These are phyloP conservation scores for Gentiana dahurica DNA, from an alignment of 257 asterid species.

Conservation along the genomic window DNA sequence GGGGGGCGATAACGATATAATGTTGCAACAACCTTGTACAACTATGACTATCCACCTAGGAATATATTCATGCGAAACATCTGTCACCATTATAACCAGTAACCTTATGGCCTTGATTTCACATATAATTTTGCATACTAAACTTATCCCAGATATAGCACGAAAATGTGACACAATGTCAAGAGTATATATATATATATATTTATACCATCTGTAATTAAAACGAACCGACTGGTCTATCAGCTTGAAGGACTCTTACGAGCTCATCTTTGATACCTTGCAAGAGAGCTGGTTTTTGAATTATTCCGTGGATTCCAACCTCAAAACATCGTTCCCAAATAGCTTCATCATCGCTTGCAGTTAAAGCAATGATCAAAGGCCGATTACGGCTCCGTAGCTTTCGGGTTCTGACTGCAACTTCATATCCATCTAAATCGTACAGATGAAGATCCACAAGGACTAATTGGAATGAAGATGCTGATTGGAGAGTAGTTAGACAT, in stretches of 20 bases:
- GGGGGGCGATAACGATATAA: too few species aligned
- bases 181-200: too few species aligned
- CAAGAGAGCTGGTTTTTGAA: slow-evolving; percentile 59
- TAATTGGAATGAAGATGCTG: slow-evolving; percentile 37
- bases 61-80: too few species aligned
- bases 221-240: slow-evolving; percentile 10
- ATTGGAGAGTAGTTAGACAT: slow-evolving; percentile 56
- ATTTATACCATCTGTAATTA: too few species aligned
- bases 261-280: slow-evolving; percentile 60
- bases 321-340: slow-evolving; percentile 43
- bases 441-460: slow-evolving; percentile 77
- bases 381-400: slow-evolving; percentile 62
- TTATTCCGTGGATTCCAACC: slow-evolving; percentile 72
- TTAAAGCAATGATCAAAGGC: slow-evolving; percentile 73
- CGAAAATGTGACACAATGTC: too few species aligned
- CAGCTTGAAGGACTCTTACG: slow-evolving; percentile 40
- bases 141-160: too few species aligned
- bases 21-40: too few species aligned
- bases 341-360: slow-evolving; percentile 46
- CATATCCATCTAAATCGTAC: slow-evolving; percentile 76
- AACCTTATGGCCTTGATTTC: too few species aligned
- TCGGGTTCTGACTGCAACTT: slow-evolving; percentile 56
- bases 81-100: too few species aligned
- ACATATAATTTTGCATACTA: too few species aligned
- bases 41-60: too few species aligned